phyloP scores from a whole-genome alignment of 2,329 filamentous ascomycete genomes.

The Penicillium glabrum region DNA sequence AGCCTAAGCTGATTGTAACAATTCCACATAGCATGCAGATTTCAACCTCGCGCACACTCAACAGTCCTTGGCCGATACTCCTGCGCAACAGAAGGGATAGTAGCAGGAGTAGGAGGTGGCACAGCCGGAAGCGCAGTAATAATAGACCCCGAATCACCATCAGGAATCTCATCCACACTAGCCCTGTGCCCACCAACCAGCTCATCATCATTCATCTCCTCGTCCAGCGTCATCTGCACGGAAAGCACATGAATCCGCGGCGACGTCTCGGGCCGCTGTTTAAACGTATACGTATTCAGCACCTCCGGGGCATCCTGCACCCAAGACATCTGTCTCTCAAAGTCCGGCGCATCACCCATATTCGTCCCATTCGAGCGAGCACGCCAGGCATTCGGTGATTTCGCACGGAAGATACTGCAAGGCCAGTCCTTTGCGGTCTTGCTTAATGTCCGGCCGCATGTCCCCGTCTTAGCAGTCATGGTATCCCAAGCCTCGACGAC shows the following conservation, averaged over 20 bases:
- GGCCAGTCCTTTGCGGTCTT: slow-evolving; percentile 25
- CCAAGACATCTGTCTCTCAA: slow-evolving; percentile 32
- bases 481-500: slow-evolving; percentile 34
- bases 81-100: slow-evolving; percentile 1
- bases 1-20: too few species aligned
- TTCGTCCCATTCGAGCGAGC: slow-evolving; percentile 7
- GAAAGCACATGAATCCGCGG: slow-evolving; percentile 35
- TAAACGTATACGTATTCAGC: slow-evolving; percentile 32
- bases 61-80: slow-evolving; percentile 10
- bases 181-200: neutral
- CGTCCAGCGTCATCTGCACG: slow-evolving; percentile 24
- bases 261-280: slow-evolving; percentile 23
- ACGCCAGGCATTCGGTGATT: slow-evolving; percentile 17
- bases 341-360: slow-evolving; percentile 11
- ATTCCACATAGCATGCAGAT: neutral
- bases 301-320: slow-evolving; percentile 25
- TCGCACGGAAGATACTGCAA: slow-evolving; percentile 33
- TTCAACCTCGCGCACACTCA: slow-evolving; percentile 8
- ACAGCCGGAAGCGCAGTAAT: slow-evolving; percentile 17
- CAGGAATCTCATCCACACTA: neutral
- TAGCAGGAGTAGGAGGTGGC: slow-evolving; percentile 1
- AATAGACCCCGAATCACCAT: slow-evolving; percentile 9
- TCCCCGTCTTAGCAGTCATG: slow-evolving; percentile 22
- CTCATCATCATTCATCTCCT: slow-evolving; percentile 12
- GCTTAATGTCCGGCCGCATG: slow-evolving; percentile 8